Evolutionary conservation across 768 basidiomycete genomes (phyloP).

Genomic region (Boletellus sp.): DNA sequence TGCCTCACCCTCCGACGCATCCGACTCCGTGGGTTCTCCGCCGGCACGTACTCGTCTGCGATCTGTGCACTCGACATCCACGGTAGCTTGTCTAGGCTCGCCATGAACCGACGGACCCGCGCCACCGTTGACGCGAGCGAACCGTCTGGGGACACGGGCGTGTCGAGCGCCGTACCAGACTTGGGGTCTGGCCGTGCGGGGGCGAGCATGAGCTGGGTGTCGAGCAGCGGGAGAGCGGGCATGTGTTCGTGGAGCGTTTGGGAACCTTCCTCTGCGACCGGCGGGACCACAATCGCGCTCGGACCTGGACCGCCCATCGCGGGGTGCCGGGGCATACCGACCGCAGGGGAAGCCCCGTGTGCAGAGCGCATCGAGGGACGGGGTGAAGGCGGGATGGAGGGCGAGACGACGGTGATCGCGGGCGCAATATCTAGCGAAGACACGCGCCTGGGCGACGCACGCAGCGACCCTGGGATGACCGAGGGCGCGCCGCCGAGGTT

Average conservation of each 20-base stretch:
- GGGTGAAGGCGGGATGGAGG: slow-evolving; percentile 10
- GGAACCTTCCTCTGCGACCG: slow-evolving; percentile 9
- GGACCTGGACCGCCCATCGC: neutral
- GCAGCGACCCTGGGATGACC: neutral
- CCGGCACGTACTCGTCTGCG: slow-evolving; percentile 44
- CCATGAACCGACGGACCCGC: slow-evolving; percentile 35
- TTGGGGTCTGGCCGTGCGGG: neutral
- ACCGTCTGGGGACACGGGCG: slow-evolving; percentile 4
- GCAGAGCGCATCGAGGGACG: slow-evolving; percentile 7
- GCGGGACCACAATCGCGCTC: no score
- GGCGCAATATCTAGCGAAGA: neutral
- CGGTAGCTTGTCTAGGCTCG: slow-evolving; percentile 38
- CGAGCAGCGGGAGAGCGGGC: neutral
- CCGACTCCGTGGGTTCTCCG: slow-evolving; percentile 20
- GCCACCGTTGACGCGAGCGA: slow-evolving; percentile 27
- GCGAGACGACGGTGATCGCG: slow-evolving; percentile 17
- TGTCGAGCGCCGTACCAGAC: neutral
- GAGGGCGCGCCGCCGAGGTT: neutral
- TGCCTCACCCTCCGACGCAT: slow-evolving; percentile 8
- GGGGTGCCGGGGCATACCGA: neutral
- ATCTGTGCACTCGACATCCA: slow-evolving; percentile 43
- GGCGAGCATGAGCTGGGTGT: neutral
- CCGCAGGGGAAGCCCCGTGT: neutral
- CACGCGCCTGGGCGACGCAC: neutral
- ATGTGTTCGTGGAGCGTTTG: slow-evolving; percentile 19